Base-by-base conservation (phyloP, 257 asterid species). In the Apocynum venetum region DNA sequence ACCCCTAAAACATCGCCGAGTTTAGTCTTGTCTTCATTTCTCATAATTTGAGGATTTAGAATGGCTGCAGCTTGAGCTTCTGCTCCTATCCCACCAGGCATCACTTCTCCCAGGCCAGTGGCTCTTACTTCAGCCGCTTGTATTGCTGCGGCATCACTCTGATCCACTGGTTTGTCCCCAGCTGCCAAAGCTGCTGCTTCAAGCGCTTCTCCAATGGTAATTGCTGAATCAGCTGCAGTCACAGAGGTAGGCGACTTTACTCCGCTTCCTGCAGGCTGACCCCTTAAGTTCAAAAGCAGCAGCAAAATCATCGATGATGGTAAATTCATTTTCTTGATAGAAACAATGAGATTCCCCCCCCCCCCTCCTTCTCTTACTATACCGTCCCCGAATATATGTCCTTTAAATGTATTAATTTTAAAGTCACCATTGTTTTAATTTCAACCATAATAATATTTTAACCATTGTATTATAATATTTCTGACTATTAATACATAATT, bases 91-190 rank as follows among this genome's bases (percentile, higher is more conserved):
- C 86, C 84, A 2, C 82, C 86, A 20, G 74, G 86, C 47, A 76
- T 52, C 41, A 72, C 79, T 1, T 55, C 51, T 13, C 70, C 81
- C 38, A 36, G 47, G 13, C 86, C 80, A 0, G 86, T 83, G 25
- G 84, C 82, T 49, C 77, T 77, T 8, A 83, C 71, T 74, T 76
- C 82, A 3, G 84, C 86, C 44, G 83, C 86, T 73, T 83, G 82
- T 51, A 80, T 80, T 61, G 82, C 86, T 36, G 86, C 83, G 0
- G 82, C 84, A 10, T 80, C 86, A 19, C 79, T 72, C 46, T 73
- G 56, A 31, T 72, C 71, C 47, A 80, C 48, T 2, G 78, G 57
- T 49, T 60, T 83, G 31, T 77, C 74, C 46, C 82, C 82, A 7
- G 77, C 71, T 0, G 77, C 71, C 36, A 67, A 49, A 3, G 75